Conservation (phyloP, 2,329 filamentous ascomycete species). For the Conoideocrella luteorostrata region DNA sequence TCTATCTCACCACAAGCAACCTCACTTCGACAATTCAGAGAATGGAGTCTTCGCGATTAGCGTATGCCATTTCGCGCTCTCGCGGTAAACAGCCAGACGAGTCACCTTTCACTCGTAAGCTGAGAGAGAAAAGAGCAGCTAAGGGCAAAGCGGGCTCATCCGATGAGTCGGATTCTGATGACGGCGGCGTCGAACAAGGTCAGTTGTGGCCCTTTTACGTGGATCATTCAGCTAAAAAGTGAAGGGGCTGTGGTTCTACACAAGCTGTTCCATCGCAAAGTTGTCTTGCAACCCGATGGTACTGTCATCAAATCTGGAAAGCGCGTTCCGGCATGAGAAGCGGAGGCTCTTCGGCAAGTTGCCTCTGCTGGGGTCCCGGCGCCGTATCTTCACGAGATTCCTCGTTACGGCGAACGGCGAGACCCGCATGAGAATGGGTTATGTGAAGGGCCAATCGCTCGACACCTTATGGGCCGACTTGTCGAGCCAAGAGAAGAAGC, state of each 20-base stretch:
- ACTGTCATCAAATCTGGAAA: conserved; percentile 21
- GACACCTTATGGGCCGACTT: conserved; percentile 20
- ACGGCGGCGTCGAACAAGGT: conserved; percentile 17
- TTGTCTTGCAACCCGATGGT: conserved; percentile 16
- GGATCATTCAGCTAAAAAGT: conserved; percentile 4
- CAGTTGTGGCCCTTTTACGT: conserved; percentile 1
- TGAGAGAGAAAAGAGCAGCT: conserved; percentile 13
- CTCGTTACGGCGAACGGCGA: conserved; percentile 14
- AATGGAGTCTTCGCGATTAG: too few relatives aligned
- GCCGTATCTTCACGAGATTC: conserved; percentile 14
- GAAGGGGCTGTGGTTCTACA: conserved; percentile 17
- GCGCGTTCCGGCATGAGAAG: conserved; percentile 18
- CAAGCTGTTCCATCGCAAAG: conserved; percentile 15
- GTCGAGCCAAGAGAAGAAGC: conserved; percentile 15
- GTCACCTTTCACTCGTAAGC: conserved; percentile 11
- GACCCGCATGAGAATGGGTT: conserved; percentile 18
- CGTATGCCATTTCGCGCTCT: too few relatives aligned
- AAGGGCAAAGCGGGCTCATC: conserved; percentile 15
- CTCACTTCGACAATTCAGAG: too few relatives aligned
- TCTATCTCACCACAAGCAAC: too few relatives aligned
- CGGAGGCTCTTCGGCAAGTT: conserved; percentile 18
- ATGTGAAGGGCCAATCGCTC: conserved; percentile 19
- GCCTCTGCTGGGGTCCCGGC: conserved; percentile 14
- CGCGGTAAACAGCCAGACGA: conserved; percentile 13
- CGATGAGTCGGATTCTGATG: conserved; percentile 18